Conservation (phyloP, 2,329 filamentous ascomycete species). For the Zymoseptoria ardabiliae region DNA sequence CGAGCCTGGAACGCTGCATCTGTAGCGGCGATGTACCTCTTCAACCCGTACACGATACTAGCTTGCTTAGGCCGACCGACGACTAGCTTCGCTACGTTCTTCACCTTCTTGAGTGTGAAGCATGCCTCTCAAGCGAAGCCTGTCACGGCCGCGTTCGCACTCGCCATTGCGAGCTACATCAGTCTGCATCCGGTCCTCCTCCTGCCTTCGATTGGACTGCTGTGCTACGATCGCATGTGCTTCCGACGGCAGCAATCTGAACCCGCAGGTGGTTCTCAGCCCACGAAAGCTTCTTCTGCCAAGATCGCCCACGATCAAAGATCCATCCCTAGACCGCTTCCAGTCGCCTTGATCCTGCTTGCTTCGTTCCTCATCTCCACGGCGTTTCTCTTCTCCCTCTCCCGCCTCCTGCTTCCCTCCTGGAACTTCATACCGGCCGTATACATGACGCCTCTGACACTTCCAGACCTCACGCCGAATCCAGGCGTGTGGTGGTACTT, state of each 20-base stretch:
- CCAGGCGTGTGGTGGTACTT: conserved; percentile 99
- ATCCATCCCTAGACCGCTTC: conserved; percentile 12
- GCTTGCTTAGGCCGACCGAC: conserved; percentile 88
- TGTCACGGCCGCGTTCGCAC: conserved; percentile 70
- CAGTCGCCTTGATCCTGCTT: conserved; percentile 45
- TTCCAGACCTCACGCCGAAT: conserved; percentile 90
- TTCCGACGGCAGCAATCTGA: conserved; percentile 5
- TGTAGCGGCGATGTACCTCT: conserved; percentile 77
- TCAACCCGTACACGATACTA: conserved; percentile 89
- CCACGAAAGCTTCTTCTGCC: neutral
- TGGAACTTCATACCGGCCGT: conserved; percentile 85
- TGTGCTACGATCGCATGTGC: conserved; percentile 60
- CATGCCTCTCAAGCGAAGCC: conserved; percentile 68
- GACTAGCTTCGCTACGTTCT: conserved; percentile 78
- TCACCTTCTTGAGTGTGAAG: conserved; percentile 74
- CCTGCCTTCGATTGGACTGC: conserved; percentile 70
- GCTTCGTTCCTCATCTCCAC: conserved; percentile 49
- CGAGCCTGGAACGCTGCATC: conserved; percentile 67
- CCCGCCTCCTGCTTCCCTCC: conserved; percentile 66
- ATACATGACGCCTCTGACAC: conserved; percentile 84
- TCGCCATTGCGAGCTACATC: conserved; percentile 82
- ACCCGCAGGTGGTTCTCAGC: neutral
- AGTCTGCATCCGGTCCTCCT: conserved; percentile 87
- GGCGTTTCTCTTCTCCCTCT: conserved; percentile 60
- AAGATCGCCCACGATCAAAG: conserved; percentile 18